These are phyloP conservation scores for Euryodendron excelsum DNA, from an alignment of 148 eudicot genomes.

Conservation along the genomic window DNA sequence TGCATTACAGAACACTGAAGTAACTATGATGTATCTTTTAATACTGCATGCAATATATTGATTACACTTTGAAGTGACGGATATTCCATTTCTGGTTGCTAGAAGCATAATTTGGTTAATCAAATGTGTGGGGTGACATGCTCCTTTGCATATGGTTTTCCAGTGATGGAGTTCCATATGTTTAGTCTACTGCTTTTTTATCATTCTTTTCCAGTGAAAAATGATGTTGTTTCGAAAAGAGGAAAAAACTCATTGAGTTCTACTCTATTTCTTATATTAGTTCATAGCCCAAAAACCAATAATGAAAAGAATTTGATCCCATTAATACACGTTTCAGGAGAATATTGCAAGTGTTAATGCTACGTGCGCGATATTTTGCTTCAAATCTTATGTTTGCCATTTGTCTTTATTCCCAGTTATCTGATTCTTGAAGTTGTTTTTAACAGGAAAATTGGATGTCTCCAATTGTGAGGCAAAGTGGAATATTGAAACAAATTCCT, in stretches of 20 bases:
- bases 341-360: not conserved
- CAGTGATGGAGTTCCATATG: not conserved
- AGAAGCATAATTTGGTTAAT: not conserved
- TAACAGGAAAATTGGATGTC: conserved; percentile 64
- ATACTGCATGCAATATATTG: not conserved
- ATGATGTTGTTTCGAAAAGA: not conserved
- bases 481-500: conserved; percentile 48
- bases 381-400: not conserved
- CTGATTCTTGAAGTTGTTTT: conserved; percentile 11
- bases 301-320: not conserved
- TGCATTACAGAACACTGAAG: not conserved
- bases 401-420: not conserved
- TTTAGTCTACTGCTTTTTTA: not conserved
- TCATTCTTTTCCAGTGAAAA: not conserved
- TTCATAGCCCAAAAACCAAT: not conserved
- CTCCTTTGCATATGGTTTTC: not conserved
- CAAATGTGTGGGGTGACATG: not conserved
- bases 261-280: not conserved
- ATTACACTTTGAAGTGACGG: not conserved
- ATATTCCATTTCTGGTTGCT: not conserved
- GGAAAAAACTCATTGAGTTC: not conserved
- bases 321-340: not conserved
- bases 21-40: not conserved
- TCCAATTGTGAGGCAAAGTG: conserved; percentile 57
- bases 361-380: not conserved